Conservation (phyloP, 2,329 filamentous ascomycete species). For the Huntiella savannae region DNA sequence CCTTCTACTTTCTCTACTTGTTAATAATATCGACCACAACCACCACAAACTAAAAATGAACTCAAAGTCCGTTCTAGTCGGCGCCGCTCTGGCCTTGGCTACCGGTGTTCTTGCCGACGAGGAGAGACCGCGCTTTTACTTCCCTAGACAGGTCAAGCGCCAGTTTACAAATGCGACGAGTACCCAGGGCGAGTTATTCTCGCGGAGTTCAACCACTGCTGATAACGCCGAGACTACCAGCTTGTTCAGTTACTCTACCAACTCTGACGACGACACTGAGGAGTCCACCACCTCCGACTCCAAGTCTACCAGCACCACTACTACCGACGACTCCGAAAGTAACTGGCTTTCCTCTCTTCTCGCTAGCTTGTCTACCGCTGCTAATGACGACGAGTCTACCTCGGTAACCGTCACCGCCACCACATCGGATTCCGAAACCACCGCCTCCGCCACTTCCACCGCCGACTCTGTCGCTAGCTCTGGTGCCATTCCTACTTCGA, state of each 20-base stretch:
- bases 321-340: not conserved
- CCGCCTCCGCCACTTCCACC: conserved; percentile 11
- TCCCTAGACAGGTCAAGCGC: conserved; percentile 36
- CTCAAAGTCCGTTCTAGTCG: conserved; percentile 24
- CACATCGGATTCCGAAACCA: not conserved
- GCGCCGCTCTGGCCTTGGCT: conserved; percentile 29
- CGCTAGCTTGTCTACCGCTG: not conserved
- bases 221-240: not conserved
- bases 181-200: conserved; percentile 16
- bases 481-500: not conserved
- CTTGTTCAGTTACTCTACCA: conserved; percentile 1
- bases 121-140: conserved; percentile 34
- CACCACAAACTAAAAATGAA: conserved; percentile 24
- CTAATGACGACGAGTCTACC: not conserved
- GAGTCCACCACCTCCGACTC: not conserved
- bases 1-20: too few species aligned
- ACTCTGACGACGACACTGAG: not conserved
- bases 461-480: not conserved
- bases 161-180: conserved; percentile 26
- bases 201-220: not conserved
- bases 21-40: too few species aligned
- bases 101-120: conserved; percentile 27
- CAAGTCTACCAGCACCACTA: not conserved
- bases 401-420: not conserved
- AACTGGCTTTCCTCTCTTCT: not conserved